Base-by-base conservation (phyloP, 768 basidiomycete genomes). In the Mycena indigotica region DNA sequence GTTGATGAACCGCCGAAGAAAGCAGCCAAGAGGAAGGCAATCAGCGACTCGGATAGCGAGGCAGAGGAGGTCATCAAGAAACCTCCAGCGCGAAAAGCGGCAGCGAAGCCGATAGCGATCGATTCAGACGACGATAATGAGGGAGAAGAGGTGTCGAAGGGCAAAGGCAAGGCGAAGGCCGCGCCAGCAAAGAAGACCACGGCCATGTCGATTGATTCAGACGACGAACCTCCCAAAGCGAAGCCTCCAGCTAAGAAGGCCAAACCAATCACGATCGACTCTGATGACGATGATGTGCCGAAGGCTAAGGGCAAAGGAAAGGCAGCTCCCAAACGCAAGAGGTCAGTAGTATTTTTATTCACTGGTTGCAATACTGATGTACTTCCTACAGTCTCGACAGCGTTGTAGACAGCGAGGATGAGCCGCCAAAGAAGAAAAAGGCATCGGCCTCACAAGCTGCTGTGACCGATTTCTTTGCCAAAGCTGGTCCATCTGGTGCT, bases 381-480 rank as follows among this genome's bases (percentile, higher is more conserved):
- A 44, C 19, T 58, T 39, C 57, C 53, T 4, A 46, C 25, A 29
- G 25, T 54, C 25, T 50, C 38, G 52, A 57, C 56, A 82, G 78
- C 45, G 69, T 70, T 26, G 68, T 62, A 28, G 75, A 73, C 21
- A 74, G 73, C 44, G 75, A 77, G 53, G 80, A 80, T 21, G 68
- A 82, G 59, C 84, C 84, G 5, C 77, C 72, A 0, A 70, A 73
- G 53, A 88, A 87, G 78, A 85, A 82, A 73, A 79, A 77, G 62
- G 74, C 76, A 49, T 65, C 68, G 21, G 77, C 63, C 3, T 25
- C 60, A 53, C 73, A 73, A 52, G 67, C 77, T 0, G 64, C 76
- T 4, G 70, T 88, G 55, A 82, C 81, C 4, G 85, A 87, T 65
- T 88, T 87, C 76, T 86, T 88, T 62, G 71, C 69, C 32, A 85